Conservation (phyloP, 768 basidiomycete genomes). For the Cyclocybe aegerita region DNA sequence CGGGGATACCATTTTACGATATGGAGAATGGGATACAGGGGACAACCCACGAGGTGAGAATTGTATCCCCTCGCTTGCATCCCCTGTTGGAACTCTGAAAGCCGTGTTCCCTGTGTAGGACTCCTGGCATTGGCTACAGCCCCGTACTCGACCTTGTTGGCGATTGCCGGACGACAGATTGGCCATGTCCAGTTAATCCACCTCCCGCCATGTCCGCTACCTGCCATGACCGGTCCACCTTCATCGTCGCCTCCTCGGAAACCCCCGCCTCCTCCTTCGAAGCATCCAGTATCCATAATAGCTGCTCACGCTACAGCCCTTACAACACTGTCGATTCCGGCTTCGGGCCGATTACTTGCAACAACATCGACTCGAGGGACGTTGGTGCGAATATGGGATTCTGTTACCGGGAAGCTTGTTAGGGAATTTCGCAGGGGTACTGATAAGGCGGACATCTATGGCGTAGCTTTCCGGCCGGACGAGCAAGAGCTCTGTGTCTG, state of each 20-base stretch:
- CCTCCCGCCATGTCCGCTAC: slow-evolving; percentile 74
- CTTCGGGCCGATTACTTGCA: slow-evolving; percentile 77
- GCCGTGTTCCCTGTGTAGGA: slow-evolving; percentile 37
- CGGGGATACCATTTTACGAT: slow-evolving; percentile 55
- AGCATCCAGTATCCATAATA: slow-evolving; percentile 77
- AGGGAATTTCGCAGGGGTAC: slow-evolving; percentile 83
- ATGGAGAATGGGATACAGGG: slow-evolving; percentile 82
- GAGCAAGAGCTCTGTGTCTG: slow-evolving; percentile 87
- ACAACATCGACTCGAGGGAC: slow-evolving; percentile 86
- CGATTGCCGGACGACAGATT: slow-evolving; percentile 80
- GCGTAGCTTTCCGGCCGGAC: slow-evolving; percentile 83
- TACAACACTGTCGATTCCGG: slow-evolving; percentile 73
- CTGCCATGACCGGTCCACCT: slow-evolving; percentile 56
- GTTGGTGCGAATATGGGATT: slow-evolving; percentile 85
- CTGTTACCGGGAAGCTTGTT: slow-evolving; percentile 67
- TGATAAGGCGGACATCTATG: slow-evolving; percentile 90
- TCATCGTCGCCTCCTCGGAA: slow-evolving; percentile 49
- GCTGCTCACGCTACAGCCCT: slow-evolving; percentile 81
- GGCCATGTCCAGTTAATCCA: slow-evolving; percentile 89
- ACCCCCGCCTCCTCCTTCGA: slow-evolving; percentile 55
- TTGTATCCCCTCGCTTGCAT: neutral
- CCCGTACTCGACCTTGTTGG: slow-evolving; percentile 76
- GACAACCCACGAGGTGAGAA: slow-evolving; percentile 79
- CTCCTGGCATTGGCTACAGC: slow-evolving; percentile 80
- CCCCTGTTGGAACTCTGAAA: slow-evolving; percentile 15